Conservation (phyloP, 2,329 filamentous ascomycete species). For the Aspergillus vadensis region DNA sequence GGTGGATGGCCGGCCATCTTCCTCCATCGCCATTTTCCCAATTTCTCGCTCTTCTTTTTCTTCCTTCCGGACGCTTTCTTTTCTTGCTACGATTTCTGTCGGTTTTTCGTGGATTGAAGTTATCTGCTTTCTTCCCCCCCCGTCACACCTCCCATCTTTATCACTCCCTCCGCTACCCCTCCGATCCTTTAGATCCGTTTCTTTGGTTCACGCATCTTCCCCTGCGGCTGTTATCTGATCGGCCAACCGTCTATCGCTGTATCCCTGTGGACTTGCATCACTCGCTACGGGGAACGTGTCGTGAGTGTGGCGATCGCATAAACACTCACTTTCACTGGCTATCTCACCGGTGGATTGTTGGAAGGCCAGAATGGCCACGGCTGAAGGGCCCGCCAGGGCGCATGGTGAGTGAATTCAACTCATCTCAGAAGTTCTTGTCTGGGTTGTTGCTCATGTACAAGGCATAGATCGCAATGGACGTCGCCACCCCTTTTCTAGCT, state of each 20-base stretch:
- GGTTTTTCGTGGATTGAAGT: too few species aligned
- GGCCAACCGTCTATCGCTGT: background rate
- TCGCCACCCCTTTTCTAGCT: slow-evolving; percentile 83
- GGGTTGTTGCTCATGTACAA: slow-evolving; percentile 8
- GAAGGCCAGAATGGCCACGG: slow-evolving; percentile 33
- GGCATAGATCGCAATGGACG: slow-evolving; percentile 69
- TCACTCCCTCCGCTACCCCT: background rate
- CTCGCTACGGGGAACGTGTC: background rate
- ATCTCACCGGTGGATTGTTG: background rate
- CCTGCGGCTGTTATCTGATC: slow-evolving; percentile 1
- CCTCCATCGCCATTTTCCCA: background rate
- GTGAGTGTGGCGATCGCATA: background rate
- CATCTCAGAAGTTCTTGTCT: background rate
- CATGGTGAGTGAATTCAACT: slow-evolving; percentile 44
- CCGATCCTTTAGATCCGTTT: background rate
- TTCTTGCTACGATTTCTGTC: background rate
- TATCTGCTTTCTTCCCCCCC: too few species aligned
- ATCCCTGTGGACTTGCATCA: background rate
- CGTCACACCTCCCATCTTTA: too few species aligned
- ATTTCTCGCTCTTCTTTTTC: background rate
- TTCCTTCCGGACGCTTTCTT: background rate
- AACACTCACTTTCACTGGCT: background rate
- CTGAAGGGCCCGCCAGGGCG: slow-evolving; percentile 42
- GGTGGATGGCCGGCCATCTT: background rate
- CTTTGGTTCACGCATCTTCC: background rate